These are phyloP conservation scores for Alternaria consortialis DNA, from an alignment of 2,329 filamentous ascomycete genomes.

Conservation along the genomic window DNA sequence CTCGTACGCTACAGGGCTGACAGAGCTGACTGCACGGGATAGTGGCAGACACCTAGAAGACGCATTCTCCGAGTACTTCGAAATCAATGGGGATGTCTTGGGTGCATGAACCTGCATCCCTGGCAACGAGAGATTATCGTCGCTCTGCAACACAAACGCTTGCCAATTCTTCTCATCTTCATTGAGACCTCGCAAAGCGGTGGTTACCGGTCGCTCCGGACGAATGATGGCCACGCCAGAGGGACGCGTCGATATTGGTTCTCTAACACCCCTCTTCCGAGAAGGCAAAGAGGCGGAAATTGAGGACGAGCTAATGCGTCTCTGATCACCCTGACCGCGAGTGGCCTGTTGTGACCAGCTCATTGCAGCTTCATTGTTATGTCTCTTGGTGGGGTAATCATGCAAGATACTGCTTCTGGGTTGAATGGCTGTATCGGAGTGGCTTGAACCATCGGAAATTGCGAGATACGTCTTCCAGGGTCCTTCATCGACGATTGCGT, in stretches of 20 bases:
- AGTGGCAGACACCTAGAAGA: slow-evolving; percentile 26
- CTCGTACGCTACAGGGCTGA: slow-evolving; percentile 33
- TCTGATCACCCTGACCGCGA: slow-evolving; percentile 31
- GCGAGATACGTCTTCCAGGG: slow-evolving; percentile 39
- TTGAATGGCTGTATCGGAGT: slow-evolving; percentile 18
- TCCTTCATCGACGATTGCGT: slow-evolving; percentile 38
- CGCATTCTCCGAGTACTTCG: slow-evolving; percentile 14
- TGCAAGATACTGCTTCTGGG: slow-evolving; percentile 27
- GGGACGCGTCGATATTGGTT: neutral
- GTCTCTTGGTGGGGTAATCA: slow-evolving; percentile 19
- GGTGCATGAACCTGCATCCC: slow-evolving; percentile 7
- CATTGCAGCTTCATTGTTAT: slow-evolving; percentile 21
- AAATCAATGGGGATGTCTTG: slow-evolving; percentile 2
- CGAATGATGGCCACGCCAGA: neutral
- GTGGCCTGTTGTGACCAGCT: slow-evolving; percentile 41
- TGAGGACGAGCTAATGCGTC: slow-evolving; percentile 24
- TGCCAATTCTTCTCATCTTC: slow-evolving; percentile 45
- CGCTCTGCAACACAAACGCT: slow-evolving; percentile 43
- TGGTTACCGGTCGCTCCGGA: neutral
- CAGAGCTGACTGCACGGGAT: slow-evolving; percentile 29
- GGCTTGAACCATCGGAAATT: slow-evolving; percentile 32
- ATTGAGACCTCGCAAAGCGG: slow-evolving; percentile 8
- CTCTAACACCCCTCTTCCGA: slow-evolving; percentile 17
- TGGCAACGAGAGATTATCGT: slow-evolving; percentile 16
- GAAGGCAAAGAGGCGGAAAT: slow-evolving; percentile 40